Percentiles rank a stretch among this genome's conserved stretches.
Conservation (phyloP, 495 filamentous ascomycete genomes). For the Stereocaulon alpinum region DNA sequence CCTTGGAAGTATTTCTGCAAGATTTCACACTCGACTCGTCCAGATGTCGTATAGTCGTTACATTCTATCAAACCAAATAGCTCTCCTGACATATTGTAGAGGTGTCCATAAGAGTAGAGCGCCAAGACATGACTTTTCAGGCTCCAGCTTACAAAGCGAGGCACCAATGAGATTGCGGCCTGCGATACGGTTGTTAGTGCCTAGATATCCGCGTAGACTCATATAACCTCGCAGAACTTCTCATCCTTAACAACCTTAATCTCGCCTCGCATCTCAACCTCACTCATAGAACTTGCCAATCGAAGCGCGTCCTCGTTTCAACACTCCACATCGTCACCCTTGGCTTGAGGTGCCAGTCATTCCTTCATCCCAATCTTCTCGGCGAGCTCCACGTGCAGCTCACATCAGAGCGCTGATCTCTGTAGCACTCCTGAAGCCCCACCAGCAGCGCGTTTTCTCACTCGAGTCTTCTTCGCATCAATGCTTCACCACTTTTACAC, state of each 20-base stretch:
- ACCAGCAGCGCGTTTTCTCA: conserved; percentile 1
- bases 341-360: conserved; percentile 1
- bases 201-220: neutral
- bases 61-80: too few relatives aligned
- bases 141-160: neutral
- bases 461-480: neutral
- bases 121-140: neutral
- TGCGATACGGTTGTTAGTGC: conserved; percentile 1
- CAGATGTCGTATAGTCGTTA: too few relatives aligned
- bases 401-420: neutral
- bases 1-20: too few relatives aligned
- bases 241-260: conserved; percentile 4
- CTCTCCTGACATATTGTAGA: too few relatives aligned
- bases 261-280: neutral
- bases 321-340: neutral
- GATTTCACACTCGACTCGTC: too few relatives aligned
- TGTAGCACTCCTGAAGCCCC: neutral
- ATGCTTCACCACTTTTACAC: conserved; percentile 7
- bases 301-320: conserved; percentile 5
- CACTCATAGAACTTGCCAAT: neutral
- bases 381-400: neutral
- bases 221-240: neutral
- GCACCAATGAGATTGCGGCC: neutral
- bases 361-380: neutral
- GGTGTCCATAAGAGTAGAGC: too few relatives aligned